Conservation (phyloP, 306 rosid genomes). For the Prunus mume region DNA sequence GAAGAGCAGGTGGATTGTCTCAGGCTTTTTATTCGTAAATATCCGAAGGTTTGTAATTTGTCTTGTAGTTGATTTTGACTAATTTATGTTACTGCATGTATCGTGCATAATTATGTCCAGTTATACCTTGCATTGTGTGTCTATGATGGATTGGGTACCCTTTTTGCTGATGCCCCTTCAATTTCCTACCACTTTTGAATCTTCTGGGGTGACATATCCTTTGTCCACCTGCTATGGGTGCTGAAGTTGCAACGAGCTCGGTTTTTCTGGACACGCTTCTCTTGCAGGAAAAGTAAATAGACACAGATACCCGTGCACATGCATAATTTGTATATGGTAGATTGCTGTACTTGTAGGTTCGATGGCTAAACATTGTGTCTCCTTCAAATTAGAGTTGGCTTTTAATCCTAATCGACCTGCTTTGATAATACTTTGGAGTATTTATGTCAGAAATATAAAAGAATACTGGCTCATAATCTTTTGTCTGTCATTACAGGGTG, state of each 20-base stretch:
- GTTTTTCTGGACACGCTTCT: neutral
- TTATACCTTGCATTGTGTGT: neutral
- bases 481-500: constrained; percentile 48
- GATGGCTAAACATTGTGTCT: neutral
- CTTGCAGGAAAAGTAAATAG: neutral
- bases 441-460: neutral
- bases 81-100: neutral
- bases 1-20: constrained; percentile 51
- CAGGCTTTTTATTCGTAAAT: constrained; percentile 66
- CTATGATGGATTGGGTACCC: neutral
- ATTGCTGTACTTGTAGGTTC: neutral
- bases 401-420: neutral
- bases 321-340: neutral
- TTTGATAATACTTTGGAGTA: neutral
- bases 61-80: neutral
- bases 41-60: constrained; percentile 57
- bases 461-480: constrained; percentile 2
- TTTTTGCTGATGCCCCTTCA: neutral
- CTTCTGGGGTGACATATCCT: neutral
- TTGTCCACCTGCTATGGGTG: neutral
- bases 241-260: neutral
- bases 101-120: neutral
- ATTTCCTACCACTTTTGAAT: neutral
- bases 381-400: neutral
- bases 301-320: neutral